Percentiles rank a stretch among this genome's conserved stretches.
These are phyloP conservation scores for Populus ilicifolia DNA, from an alignment of 345 rosid species.

Conservation along the genomic window DNA sequence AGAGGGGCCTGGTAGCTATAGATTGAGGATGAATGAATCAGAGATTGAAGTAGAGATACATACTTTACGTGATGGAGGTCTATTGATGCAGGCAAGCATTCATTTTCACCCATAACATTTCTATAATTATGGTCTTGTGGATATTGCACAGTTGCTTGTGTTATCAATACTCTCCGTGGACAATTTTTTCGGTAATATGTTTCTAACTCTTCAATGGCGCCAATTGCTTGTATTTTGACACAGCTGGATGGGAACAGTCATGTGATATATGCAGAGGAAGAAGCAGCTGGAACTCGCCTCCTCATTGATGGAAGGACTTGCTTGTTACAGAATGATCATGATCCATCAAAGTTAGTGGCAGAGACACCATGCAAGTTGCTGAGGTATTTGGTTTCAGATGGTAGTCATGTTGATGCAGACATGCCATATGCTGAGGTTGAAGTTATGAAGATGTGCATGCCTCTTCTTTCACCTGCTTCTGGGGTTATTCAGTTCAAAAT, in stretches of 20 bases:
- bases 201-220: too few species aligned
- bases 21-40: slow-evolving; percentile 79
- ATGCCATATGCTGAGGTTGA: slow-evolving; percentile 96
- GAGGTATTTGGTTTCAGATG: slow-evolving; percentile 85
- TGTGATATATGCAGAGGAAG: slow-evolving; percentile 98
- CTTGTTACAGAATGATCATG: slow-evolving; percentile 98
- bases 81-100: slow-evolving; percentile 90
- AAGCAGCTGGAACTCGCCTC: slow-evolving; percentile 99
- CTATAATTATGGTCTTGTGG: not conserved
- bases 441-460: slow-evolving; percentile 99
- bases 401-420: slow-evolving; percentile 90
- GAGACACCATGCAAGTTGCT: slow-evolving; percentile 99
- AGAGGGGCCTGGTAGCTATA: slow-evolving; percentile 93
- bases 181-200: not conserved
- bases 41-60: slow-evolving; percentile 95
- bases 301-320: slow-evolving; percentile 99
- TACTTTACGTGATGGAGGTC: slow-evolving; percentile 97
- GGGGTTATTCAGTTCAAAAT: slow-evolving; percentile 74
- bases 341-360: slow-evolving; percentile 94
- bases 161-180: not conserved
- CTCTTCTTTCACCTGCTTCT: slow-evolving; percentile 98
- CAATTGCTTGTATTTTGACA: slow-evolving; percentile 12
- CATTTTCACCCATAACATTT: not conserved
- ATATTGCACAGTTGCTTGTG: not conserved
- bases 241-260: slow-evolving; percentile 99